phyloP scores from a whole-genome alignment of 2,329 filamentous ascomycete species.

The Sclerotinia borealis region DNA sequence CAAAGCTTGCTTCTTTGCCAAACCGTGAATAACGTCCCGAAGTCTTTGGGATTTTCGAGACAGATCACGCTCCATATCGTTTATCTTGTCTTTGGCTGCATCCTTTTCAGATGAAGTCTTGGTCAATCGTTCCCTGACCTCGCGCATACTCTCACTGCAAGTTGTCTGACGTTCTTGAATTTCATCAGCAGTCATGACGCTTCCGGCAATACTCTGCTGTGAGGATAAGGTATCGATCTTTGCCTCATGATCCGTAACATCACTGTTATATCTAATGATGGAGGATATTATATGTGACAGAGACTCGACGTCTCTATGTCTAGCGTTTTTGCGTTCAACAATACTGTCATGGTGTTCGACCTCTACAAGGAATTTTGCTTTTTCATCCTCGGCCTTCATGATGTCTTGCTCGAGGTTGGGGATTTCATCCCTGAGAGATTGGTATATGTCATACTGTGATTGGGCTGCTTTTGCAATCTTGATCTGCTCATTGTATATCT shows the following conservation, averaged over 20 bases:
- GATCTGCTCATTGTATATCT: conserved; percentile 44
- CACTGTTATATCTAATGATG: conserved; percentile 66
- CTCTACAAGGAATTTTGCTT: conserved; percentile 51
- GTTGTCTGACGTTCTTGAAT: conserved; percentile 71
- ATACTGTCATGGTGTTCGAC: conserved; percentile 62
- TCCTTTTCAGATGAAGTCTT: conserved; percentile 67
- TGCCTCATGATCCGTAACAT: conserved; percentile 63
- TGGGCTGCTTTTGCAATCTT: conserved; percentile 56
- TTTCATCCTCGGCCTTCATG: conserved; percentile 54
- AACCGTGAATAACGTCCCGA: conserved; percentile 60
- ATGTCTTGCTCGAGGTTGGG: conserved; percentile 62
- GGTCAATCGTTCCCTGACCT: conserved; percentile 55
- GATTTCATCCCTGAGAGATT: conserved; percentile 62
- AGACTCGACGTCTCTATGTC: conserved; percentile 67
- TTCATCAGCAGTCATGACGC: conserved; percentile 69
- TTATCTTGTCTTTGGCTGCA: conserved; percentile 61
- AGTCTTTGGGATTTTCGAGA: conserved; percentile 71
- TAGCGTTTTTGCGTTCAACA: conserved; percentile 58
- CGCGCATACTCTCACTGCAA: conserved; percentile 61
- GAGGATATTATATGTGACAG: conserved; percentile 69
- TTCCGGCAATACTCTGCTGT: conserved; percentile 64
- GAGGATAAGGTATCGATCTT: conserved; percentile 71
- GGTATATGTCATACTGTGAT: conserved; percentile 67
- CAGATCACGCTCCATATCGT: conserved; percentile 66
- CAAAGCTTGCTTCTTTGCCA: conserved; percentile 75